These are phyloP conservation scores for Fusarium nematophilum DNA, from an alignment of 2,329 filamentous ascomycete genomes.

Conservation along the genomic window DNA sequence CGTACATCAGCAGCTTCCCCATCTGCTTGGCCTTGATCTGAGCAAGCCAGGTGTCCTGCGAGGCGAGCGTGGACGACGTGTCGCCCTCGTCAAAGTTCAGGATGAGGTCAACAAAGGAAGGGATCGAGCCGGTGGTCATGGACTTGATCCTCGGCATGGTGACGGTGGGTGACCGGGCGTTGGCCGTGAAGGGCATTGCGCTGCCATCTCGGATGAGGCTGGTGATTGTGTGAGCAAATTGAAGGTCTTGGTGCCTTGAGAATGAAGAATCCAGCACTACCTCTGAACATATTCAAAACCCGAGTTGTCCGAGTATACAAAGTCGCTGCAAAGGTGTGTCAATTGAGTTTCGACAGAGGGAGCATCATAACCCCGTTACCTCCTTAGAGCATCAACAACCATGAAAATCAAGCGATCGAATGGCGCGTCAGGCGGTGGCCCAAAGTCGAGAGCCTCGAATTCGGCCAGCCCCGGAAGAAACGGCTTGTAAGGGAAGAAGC, in stretches of 20 bases:
- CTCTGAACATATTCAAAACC: conserved; percentile 90
- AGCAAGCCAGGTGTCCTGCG: conserved; percentile 95
- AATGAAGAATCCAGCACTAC: conserved; percentile 59
- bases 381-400: conserved; percentile 95
- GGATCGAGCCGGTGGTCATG: conserved; percentile 97
- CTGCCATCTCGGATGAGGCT: conserved; percentile 86
- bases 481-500: conserved; percentile 98
- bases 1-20: conserved; percentile 91
- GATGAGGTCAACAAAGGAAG: conserved; percentile 96
- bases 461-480: conserved; percentile 86
- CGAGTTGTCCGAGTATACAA: conserved; percentile 85
- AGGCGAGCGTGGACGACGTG: conserved; percentile 85
- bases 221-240: conserved; percentile 1
- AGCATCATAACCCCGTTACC: conserved; percentile 59
- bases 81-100: conserved; percentile 96
- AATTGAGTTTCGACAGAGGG: conserved; percentile 34
- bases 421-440: conserved; percentile 69
- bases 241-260: not conserved
- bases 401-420: conserved; percentile 96
- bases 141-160: conserved; percentile 99
- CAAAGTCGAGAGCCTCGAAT: conserved; percentile 68
- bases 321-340: conserved; percentile 72
- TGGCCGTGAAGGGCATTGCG: conserved; percentile 92
- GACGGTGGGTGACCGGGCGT: conserved; percentile 96
- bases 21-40: conserved; percentile 81